Conservation (phyloP, 495 filamentous ascomycete species). For the Darksidea phi region DNA sequence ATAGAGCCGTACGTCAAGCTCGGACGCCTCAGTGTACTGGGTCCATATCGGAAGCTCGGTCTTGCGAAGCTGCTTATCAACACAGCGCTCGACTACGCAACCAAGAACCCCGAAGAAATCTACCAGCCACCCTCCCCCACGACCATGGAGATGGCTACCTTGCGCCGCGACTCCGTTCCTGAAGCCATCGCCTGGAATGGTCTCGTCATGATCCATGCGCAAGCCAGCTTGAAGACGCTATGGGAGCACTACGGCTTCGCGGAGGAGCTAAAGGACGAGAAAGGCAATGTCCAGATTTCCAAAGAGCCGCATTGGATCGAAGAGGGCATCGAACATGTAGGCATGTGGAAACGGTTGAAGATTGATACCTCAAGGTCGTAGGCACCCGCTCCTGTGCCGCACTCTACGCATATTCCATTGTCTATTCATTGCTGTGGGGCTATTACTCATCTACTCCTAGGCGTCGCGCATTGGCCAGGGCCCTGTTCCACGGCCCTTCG, state of each 20-base stretch:
- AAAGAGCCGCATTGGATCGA: slow-evolving; percentile 62
- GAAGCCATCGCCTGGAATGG: slow-evolving; percentile 58
- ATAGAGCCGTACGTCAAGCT: slow-evolving; percentile 74
- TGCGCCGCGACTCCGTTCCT: slow-evolving; percentile 20
- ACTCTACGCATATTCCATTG: neutral
- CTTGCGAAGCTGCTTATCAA: slow-evolving; percentile 63
- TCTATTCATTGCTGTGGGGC: neutral
- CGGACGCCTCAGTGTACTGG: slow-evolving; percentile 68
- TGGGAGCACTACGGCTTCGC: slow-evolving; percentile 70
- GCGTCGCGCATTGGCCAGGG: too few relatives aligned
- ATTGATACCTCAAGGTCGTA: slow-evolving; percentile 25
- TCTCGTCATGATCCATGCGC: slow-evolving; percentile 72
- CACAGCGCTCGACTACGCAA: slow-evolving; percentile 62
- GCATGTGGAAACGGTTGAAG: slow-evolving; percentile 61
- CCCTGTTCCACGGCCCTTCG: too few relatives aligned
- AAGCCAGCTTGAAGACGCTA: slow-evolving; percentile 57
- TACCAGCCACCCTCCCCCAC: slow-evolving; percentile 33
- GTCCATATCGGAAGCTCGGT: slow-evolving; percentile 60
- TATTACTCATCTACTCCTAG: too few relatives aligned
- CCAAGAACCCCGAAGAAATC: slow-evolving; percentile 52
- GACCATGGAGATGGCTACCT: slow-evolving; percentile 25
- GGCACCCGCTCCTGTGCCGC: neutral
- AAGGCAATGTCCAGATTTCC: slow-evolving; percentile 21
- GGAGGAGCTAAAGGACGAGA: slow-evolving; percentile 66
- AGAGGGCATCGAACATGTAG: slow-evolving; percentile 81